These are phyloP conservation scores for Gonium pectorale DNA, from an alignment of 139 green algal genomes.

Conservation along the genomic window DNA sequence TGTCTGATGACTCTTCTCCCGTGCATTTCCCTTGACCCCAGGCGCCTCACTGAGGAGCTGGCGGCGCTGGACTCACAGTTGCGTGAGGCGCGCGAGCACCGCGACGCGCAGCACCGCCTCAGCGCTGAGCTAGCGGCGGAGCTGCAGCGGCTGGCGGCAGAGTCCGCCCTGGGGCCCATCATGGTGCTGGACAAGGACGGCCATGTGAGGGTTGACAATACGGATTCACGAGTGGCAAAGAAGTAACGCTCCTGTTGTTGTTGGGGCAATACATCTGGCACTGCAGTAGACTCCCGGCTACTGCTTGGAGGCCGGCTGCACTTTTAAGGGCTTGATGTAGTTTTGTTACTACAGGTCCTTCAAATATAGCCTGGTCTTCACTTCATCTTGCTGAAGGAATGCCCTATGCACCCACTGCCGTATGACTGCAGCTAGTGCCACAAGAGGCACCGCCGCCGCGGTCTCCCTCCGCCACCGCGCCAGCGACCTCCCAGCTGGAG, in stretches of 20 bases:
- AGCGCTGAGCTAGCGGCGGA: constrained; percentile 55
- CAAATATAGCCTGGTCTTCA: too few relatives aligned
- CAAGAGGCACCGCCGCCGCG: background rate
- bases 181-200: constrained; percentile 45
- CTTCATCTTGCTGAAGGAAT: too few relatives aligned
- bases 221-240: too few relatives aligned
- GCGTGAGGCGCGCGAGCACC: constrained; percentile 31
- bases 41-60: constrained; percentile 25
- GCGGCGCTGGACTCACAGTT: constrained; percentile 2
- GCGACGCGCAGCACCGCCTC: constrained; percentile 49
- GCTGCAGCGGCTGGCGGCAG: constrained; percentile 51
- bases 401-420: too few relatives aligned
- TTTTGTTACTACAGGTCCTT: too few relatives aligned
- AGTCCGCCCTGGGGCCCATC: constrained; percentile 43
- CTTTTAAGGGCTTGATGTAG: too few relatives aligned
- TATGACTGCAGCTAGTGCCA: constrained; percentile 20
- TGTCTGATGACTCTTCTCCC: too few relatives aligned
- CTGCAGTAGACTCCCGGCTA: too few relatives aligned
- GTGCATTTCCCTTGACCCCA: background rate
- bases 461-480: constrained; percentile 33
- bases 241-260: too few relatives aligned
- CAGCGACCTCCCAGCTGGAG: constrained; percentile 43
- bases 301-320: too few relatives aligned
- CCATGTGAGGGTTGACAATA: background rate
- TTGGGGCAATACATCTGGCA: too few relatives aligned